Evolutionary conservation across 2,329 filamentous ascomycete genomes (phyloP).

Genomic region (Cladosporium phlei): DNA sequence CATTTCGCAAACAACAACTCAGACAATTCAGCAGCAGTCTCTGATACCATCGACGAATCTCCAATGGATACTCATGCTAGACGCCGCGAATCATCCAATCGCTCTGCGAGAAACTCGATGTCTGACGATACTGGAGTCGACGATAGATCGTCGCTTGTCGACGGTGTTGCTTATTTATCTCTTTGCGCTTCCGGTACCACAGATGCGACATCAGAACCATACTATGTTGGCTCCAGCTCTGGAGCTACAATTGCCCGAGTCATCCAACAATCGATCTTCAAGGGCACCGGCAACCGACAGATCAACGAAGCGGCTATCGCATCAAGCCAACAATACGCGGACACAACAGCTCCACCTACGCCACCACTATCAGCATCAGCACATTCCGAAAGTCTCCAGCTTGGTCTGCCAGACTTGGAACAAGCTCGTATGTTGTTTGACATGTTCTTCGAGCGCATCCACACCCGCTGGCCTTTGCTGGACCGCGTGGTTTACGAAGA

Average conservation of each 20-base stretch:
- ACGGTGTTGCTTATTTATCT: slow-evolving; percentile 10
- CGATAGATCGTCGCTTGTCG: slow-evolving; percentile 4
- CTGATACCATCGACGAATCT: not conserved
- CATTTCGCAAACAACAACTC: slow-evolving; percentile 2
- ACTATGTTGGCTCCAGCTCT: slow-evolving; percentile 11
- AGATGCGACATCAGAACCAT: slow-evolving; percentile 8
- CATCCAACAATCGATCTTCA: slow-evolving; percentile 10
- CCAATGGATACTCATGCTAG: not conserved
- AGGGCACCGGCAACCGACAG: not conserved
- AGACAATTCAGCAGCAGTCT: not conserved
- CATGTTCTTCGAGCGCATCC: slow-evolving; percentile 12
- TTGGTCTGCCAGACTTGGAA: slow-evolving; percentile 2
- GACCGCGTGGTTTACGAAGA: slow-evolving; percentile 10
- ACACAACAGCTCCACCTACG: not conserved
- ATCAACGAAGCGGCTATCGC: not conserved
- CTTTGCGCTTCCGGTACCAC: slow-evolving; percentile 10
- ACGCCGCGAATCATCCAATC: not conserved
- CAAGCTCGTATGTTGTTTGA: slow-evolving; percentile 8
- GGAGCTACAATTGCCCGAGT: slow-evolving; percentile 10
- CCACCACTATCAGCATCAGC: not conserved
- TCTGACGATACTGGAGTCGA: not conserved
- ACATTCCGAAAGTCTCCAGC: not conserved
- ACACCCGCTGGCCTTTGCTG: slow-evolving; percentile 12
- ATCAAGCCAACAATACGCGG: not conserved
- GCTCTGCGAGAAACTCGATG: not conserved